Evolutionary conservation across 768 basidiomycete genomes (phyloP), one percentile per base, ranked within the genome.

Genomic region (Mycena galopus): DNA sequence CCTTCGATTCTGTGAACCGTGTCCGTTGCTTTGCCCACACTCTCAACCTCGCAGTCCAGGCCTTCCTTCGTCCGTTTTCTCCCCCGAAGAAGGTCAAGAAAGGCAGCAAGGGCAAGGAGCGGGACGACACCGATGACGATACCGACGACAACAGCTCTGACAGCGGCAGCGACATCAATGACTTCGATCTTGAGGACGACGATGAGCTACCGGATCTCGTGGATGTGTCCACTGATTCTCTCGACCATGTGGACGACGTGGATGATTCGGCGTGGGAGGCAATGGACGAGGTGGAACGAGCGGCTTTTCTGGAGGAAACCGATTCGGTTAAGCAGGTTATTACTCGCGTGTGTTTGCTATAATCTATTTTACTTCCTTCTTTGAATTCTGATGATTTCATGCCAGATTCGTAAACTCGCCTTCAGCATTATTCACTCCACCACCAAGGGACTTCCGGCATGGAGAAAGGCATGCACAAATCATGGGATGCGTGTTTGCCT

Each of bases 361-460:
- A 14, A 21, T 21, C 50, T 57, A 21, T 4, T 35, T 32, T 42
- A 56, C 67, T 58, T 55, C 66, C 5, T 17, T 4, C 33, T 47
- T 14, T n/a, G 19, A 47, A 47, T 47, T 19, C 12, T 44, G 6
- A 44, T 44, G 12, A 44, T 19, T 44, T 12, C 42, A 47, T n/a
- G 11, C 10, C 69, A 77, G 79, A 67, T 78, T 39, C 74, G 76
- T 30, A 73, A 75, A 58, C 57, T 78, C 25, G 62, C 77, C 1
- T 81, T 71, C 66, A 71, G 67, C 23, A 77, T 81, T 29, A 67
- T 81, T 10, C 66, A 82, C 71, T 83, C 80, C 0, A 75, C 77
- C 0, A 84, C 79, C 2, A 76, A 73, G 8, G 64, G 80, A 42
- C 78, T 85, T 0, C 83, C 82, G 0, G 55, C 61, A 21, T 85